Base-by-base conservation (phyloP, 1,284 basidiomycete genomes). In the Athelia sp. region DNA sequence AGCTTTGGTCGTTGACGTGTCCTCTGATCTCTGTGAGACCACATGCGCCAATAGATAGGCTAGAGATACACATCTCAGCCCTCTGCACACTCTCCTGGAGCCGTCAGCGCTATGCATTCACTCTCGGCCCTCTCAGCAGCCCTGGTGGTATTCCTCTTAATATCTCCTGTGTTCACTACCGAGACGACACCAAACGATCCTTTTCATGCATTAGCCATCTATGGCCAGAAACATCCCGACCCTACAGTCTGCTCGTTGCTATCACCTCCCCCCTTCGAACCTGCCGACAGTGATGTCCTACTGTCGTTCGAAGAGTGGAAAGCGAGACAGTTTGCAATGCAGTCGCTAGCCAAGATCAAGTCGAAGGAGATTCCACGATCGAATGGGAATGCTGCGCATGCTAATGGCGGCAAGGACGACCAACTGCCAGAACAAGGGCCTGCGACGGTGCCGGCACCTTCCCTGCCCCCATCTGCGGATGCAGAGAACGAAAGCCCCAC, bases 221-320 rank as follows among this genome's bases (percentile, higher is more conserved):
- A 67, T 4, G 69, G 68, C 8, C 73, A 71, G 8, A 77, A 72
- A 52, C 72, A 64, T 26, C 71, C 77, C 14, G 77, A 81, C 36
- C 75, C 64, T 14, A 84, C 81, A 2, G 58, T 88, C 47, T 90
- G 87, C 64, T 86, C 84, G 58, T 67, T 90, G 49, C 79, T 75
- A 47, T 78, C 82, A 4, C 60, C 74, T 15, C 67, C 73, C 17
- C 70, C 78, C 2, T 55, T 73, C 11, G 76, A 79, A 49, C 62
- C 74, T 4, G 68, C 71, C 32, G 84, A 88, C 48, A 81, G 82
- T 47, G 80, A 81, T 45, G 64, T 82, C 2, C 71, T 94, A 24
- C 77, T 93, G 19, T 87, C 87, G 0, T 96, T 96, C 60, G 89
- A 94, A 59, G 92, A 95, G 53, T 95, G 92, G 93, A 94, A 93